A percentile compares a stretch with the other conserved stretches of the same genome.
These are phyloP conservation scores for Ambrosia artemisiifolia DNA, from an alignment of 129 eudicot species.

Conservation along the genomic window DNA sequence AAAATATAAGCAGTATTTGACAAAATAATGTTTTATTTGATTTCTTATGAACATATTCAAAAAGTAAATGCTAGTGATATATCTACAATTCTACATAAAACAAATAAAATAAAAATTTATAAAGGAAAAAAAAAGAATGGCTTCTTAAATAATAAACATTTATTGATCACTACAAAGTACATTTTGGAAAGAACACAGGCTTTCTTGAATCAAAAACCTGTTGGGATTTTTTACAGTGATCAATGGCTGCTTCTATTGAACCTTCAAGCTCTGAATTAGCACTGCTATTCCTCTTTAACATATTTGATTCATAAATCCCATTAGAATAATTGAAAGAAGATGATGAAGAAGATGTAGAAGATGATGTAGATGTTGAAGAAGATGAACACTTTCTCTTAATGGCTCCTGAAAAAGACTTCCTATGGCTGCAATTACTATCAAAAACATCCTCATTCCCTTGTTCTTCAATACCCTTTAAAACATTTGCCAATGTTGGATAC, in stretches of 20 bases:
- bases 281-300: constrained; percentile 61
- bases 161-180: constrained; percentile 31
- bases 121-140: neutral
- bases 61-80: constrained; percentile 28
- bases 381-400: constrained; percentile 62
- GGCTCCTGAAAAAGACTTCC: constrained; percentile 84
- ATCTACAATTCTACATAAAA: neutral
- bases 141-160: constrained; percentile 19
- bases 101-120: neutral
- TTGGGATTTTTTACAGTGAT: constrained; percentile 84
- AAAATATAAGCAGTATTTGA: constrained; percentile 11
- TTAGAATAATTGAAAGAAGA: constrained; percentile 61
- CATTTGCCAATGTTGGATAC: constrained; percentile 55
- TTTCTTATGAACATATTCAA: constrained; percentile 19
- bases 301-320: constrained; percentile 46
- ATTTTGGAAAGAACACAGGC: constrained; percentile 34
- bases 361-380: constrained; percentile 44
- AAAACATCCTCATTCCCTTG: constrained; percentile 38
- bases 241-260: constrained; percentile 89
- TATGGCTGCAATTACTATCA: constrained; percentile 31
- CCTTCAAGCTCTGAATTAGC: constrained; percentile 69
- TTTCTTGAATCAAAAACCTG: constrained; percentile 41
- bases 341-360: constrained; percentile 51
- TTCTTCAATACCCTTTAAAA: constrained; percentile 48
- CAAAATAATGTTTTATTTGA: constrained; percentile 27